Conservation (phyloP, 2,329 filamentous ascomycete species). For the Botryotinia convoluta region DNA sequence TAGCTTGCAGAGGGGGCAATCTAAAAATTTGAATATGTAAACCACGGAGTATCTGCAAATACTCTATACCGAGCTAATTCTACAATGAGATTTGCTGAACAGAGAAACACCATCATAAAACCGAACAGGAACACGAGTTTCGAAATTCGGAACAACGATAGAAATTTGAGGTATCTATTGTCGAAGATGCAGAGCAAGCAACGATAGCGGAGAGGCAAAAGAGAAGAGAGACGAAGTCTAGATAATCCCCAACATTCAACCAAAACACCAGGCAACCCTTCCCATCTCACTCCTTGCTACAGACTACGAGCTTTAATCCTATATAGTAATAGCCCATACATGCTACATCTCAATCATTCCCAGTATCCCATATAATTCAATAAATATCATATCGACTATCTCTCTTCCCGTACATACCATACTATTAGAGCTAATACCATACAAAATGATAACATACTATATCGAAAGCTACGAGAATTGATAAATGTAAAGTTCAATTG, state of each 20-base stretch:
- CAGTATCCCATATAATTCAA: not conserved
- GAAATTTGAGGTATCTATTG: not conserved
- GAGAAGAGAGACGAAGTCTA: not conserved
- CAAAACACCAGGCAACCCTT: not conserved
- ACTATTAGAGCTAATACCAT: not conserved
- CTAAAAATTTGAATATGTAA: too few species aligned
- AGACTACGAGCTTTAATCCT: not conserved
- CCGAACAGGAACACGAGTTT: not conserved
- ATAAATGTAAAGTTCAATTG: not conserved
- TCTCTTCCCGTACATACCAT: not conserved
- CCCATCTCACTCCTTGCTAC: not conserved
- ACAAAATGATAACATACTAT: accelerated
- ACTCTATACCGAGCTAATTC: not conserved
- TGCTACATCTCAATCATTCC: not conserved
- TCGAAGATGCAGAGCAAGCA: not conserved
- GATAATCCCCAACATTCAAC: not conserved
- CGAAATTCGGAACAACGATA: not conserved
- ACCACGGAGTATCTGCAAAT: not conserved
- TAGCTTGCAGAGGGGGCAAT: too few species aligned
- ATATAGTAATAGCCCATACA: not conserved
- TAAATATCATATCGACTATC: not conserved
- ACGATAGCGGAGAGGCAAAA: accelerated
- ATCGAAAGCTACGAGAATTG: not conserved
- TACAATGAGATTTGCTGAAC: not conserved
- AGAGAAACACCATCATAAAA: not conserved